These are phyloP conservation scores for Xylogone sp. DNA, from an alignment of 2,329 filamentous ascomycete genomes.

Conservation along the genomic window DNA sequence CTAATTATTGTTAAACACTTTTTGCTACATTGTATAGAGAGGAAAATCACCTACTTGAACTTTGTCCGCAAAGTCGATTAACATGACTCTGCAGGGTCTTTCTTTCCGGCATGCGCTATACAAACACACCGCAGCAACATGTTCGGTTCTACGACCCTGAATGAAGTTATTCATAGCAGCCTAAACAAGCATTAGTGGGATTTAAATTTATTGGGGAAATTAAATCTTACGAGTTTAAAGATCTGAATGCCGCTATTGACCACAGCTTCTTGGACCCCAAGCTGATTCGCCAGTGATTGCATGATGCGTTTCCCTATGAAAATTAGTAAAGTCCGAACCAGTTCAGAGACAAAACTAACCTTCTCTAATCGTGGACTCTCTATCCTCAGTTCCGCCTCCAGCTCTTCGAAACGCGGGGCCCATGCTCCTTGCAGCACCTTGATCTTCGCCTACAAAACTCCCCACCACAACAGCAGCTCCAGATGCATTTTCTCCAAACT, in stretches of 20 bases:
- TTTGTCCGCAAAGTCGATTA: constrained; percentile 92
- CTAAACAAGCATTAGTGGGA: background rate
- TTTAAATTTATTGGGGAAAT: background rate
- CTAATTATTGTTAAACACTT: constrained; percentile 34
- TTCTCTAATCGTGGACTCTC: constrained; percentile 57
- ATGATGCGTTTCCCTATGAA: constrained; percentile 45
- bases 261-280: constrained; percentile 57
- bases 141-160: constrained; percentile 79
- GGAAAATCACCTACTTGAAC: constrained; percentile 41
- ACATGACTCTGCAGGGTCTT: constrained; percentile 77
- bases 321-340: constrained; percentile 14
- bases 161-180: constrained; percentile 71
- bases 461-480: constrained; percentile 90
- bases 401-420: constrained; percentile 59
- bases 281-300: constrained; percentile 57
- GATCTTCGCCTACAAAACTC: constrained; percentile 80
- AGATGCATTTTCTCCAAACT: constrained; percentile 81
- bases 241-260: constrained; percentile 66
- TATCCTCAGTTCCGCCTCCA: constrained; percentile 53
- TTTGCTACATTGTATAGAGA: background rate
- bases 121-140: constrained; percentile 84
- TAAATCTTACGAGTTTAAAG: constrained; percentile 58
- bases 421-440: constrained; percentile 54
- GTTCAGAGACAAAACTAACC: constrained; percentile 18
- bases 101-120: constrained; percentile 84